Conservation (phyloP, 2,329 filamentous ascomycete genomes). For the Coniochaeta prunicola region DNA sequence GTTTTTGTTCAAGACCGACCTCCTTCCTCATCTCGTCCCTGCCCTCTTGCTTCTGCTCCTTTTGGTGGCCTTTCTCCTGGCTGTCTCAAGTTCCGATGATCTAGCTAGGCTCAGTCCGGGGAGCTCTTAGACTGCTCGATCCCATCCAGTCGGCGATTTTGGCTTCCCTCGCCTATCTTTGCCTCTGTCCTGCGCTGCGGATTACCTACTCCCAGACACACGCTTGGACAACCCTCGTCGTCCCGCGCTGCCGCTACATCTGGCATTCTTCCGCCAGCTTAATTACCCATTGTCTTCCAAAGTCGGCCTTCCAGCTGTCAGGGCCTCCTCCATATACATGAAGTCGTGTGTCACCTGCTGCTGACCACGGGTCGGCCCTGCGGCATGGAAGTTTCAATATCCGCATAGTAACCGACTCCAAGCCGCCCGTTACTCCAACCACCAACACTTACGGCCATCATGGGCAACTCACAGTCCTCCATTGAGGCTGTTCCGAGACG, state of each 20-base stretch:
- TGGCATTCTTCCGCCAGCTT: conserved; percentile 8
- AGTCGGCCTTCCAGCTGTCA: not conserved
- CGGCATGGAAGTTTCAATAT: conserved; percentile 32
- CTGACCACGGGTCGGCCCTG: conserved; percentile 21
- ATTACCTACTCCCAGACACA: not conserved
- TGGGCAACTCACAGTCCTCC: conserved; percentile 45
- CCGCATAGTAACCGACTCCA: conserved; percentile 27
- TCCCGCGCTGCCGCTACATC: conserved; percentile 6
- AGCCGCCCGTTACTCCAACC: conserved; percentile 14
- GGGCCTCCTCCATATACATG: conserved; percentile 17
- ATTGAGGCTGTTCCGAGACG: conserved; percentile 28
- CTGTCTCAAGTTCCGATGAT: not conserved
- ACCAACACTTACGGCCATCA: conserved; percentile 19
- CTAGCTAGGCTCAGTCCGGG: not conserved
- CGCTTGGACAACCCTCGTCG: not conserved
- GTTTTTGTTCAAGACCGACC: conserved; percentile 1
- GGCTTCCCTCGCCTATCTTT: not conserved
- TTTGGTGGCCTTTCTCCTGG: not conserved
- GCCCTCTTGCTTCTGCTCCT: not conserved
- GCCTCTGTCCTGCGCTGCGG: not conserved
- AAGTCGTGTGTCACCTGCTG: conserved; percentile 16
- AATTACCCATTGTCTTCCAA: not conserved
- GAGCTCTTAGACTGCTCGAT: not conserved
- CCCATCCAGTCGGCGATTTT: conserved; percentile 1
- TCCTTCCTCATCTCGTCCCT: not conserved